Percentiles rank a stretch among this genome's conserved stretches.
phyloP scores from a whole-genome alignment of 2,329 filamentous ascomycete species.

The Fusarium coffeatum region DNA sequence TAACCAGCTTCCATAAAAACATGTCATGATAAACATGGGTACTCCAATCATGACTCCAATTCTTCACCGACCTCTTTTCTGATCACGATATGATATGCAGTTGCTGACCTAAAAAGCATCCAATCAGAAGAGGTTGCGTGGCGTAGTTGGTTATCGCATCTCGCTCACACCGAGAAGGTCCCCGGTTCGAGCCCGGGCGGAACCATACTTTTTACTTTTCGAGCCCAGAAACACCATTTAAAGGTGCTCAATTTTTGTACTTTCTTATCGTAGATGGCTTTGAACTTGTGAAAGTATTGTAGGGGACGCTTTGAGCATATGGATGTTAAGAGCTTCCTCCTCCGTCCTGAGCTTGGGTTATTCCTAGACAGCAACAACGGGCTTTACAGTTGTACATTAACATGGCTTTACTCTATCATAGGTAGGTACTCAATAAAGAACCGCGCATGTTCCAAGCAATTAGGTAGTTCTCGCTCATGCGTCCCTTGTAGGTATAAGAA shows the following conservation, averaged over 20 bases:
- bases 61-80: neutral
- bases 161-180: conserved; percentile 12
- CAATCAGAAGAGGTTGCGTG: conserved; percentile 3
- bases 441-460: neutral
- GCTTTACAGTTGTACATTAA: neutral
- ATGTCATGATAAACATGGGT: no score
- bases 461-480: neutral
- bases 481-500: neutral
- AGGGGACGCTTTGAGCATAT: rapidly evolving
- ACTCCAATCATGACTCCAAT: neutral
- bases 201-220: neutral
- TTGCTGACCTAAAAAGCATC: neutral
- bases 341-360: neutral
- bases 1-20: no score
- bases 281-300: no score
- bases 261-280: rapidly evolving
- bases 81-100: rapidly evolving
- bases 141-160: conserved; percentile 8
- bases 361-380: neutral
- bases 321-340: neutral
- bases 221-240: neutral
- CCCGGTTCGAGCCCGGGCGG: conserved; percentile 8
- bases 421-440: neutral
- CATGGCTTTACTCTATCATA: neutral
- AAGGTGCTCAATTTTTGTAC: neutral